Base-by-base conservation (phyloP, 2,329 filamentous ascomycete genomes). In the Bipolaris cookei region DNA sequence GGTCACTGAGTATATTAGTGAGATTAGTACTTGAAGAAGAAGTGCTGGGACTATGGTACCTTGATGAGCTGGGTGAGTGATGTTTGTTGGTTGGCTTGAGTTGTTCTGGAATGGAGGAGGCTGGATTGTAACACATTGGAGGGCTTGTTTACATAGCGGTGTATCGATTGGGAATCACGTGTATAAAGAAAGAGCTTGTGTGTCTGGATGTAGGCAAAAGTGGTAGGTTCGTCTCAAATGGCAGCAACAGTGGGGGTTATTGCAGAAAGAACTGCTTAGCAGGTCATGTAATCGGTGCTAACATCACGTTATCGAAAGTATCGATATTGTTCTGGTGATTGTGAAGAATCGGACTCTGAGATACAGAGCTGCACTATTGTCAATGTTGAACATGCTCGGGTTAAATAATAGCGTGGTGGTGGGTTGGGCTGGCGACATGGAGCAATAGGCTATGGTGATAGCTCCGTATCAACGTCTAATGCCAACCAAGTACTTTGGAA, bases 241-340 rank as follows among this genome's bases (percentile, higher is more conserved):
- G 11, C 8, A 16, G 32, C 25, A 51, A 34, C 18, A 28, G 34
- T 28, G 47, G 30, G 7, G 3, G 18, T 16, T 11, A 8, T 23
- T 32, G 25, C 6, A 20, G 37, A 10, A 44, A 44, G 38, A 44
- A 23, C 44, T 34, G 54, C 23, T 38, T 44, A 18, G 16, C 25
- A 8, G 34, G 42, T 23, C 34, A 41, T 28, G 30, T 28, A 16
- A 32, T 42, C 5, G 21, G 37, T 6, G 39, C 37, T 21, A 34
- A 32, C 21, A 53, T 56, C 11, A 61, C 66, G 18, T 72, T 68
- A 20, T 69, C 64, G 45, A 72, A 66, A 6, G 63, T 68, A 14
- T 61, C 64, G 32, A 72, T 64, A 23, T 71, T 64, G 18, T 70
- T 53, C 10, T 63, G 63, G 14, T 59, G 56, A n/a, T 72, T 62